Evolutionary conservation across 306 rosid species (phyloP).

Genomic region (Cicer chorassanicum): DNA sequence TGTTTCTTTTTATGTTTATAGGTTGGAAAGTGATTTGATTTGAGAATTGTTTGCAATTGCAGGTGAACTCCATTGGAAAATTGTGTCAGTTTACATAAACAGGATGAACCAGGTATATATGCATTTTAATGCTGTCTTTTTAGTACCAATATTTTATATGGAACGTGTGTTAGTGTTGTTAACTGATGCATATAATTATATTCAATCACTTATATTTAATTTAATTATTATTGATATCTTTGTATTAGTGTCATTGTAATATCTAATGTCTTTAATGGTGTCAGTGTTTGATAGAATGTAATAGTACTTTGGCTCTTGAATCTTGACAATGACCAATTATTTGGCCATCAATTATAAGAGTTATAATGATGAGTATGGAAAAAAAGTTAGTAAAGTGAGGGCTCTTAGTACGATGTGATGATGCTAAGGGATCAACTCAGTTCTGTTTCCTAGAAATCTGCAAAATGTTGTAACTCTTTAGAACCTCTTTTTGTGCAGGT

Average conservation of each 20-base stretch:
- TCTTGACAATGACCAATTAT: constrained; percentile 47
- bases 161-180: too few relatives aligned
- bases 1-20: constrained; percentile 6
- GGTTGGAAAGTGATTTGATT: constrained; percentile 31
- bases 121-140: too few relatives aligned
- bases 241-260: too few relatives aligned
- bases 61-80: constrained; percentile 99
- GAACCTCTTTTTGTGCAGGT: constrained; percentile 83
- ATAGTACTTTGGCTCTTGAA: constrained; percentile 18
- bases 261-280: too few relatives aligned
- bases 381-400: constrained; percentile 51
- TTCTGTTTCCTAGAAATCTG: constrained; percentile 52
- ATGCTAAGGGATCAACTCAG: constrained; percentile 40
- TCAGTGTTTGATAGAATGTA: too few relatives aligned
- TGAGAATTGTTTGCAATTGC: constrained; percentile 58
- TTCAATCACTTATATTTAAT: too few relatives aligned
- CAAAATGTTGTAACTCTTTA: constrained; percentile 48
- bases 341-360: constrained; percentile 57
- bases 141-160: too few relatives aligned
- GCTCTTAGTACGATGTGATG: constrained; percentile 47
- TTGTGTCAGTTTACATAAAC: constrained; percentile 88
- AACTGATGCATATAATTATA: too few relatives aligned
- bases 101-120: constrained; percentile 71
- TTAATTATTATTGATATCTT: too few relatives aligned
- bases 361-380: constrained; percentile 54